Evolutionary conservation across 148 eudicot species (phyloP).

Genomic region (Chenopodium quinoa): DNA sequence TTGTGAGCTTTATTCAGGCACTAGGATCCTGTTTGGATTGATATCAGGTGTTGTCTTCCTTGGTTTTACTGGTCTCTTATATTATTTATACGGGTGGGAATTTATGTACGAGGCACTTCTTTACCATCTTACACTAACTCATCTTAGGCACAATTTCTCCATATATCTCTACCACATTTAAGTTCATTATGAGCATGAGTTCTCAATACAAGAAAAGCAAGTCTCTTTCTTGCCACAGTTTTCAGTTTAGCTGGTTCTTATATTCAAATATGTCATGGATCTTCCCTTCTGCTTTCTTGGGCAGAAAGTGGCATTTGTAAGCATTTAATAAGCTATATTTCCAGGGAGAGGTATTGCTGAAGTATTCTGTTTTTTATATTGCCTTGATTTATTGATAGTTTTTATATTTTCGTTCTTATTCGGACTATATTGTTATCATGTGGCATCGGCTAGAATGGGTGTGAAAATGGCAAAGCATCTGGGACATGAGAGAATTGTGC

Average conservation of each 20-base stretch:
- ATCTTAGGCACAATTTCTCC: conserved; percentile 95
- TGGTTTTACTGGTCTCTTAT: conserved; percentile 63
- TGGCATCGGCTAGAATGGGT: no score
- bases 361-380: no score
- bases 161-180: conserved; percentile 94
- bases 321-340: conserved; percentile 71
- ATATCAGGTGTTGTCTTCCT: conserved; percentile 74
- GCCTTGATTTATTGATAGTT: no score
- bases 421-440: no score
- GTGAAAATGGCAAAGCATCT: no score
- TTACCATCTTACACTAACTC: conserved; percentile 89
- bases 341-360: no score
- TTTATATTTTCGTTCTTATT: no score
- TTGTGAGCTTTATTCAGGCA: conserved; percentile 55
- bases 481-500: no score
- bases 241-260: conserved; percentile 69
- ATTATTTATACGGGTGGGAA: conserved; percentile 83
- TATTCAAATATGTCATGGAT: conserved; percentile 66
- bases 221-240: conserved; percentile 90
- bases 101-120: conserved; percentile 88
- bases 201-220: conserved; percentile 72
- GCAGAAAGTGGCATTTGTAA: conserved; percentile 90
- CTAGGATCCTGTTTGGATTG: conserved; percentile 63
- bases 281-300: conserved; percentile 87
- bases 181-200: conserved; percentile 65